Conservation (phyloP, 257 asterid species). For the Misopates orontium region DNA sequence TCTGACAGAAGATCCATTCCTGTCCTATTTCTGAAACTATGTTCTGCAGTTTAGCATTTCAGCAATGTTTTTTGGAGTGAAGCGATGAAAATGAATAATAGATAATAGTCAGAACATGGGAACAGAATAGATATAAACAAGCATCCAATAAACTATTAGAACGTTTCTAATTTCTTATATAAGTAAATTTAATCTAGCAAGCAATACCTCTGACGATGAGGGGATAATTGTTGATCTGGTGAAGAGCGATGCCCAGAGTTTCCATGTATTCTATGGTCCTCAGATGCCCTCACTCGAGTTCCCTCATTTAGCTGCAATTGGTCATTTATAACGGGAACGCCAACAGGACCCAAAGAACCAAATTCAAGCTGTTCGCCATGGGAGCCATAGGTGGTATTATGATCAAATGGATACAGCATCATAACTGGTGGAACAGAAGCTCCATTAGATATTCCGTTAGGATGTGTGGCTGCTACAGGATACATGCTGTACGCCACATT, state of each 20-base stretch:
- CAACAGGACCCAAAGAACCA: slow-evolving; percentile 74
- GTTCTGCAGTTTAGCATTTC: not conserved
- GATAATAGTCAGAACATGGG: not conserved
- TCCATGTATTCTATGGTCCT: slow-evolving; percentile 59
- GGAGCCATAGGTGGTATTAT: slow-evolving; percentile 29
- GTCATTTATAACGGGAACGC: slow-evolving; percentile 61
- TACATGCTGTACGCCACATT: slow-evolving; percentile 59
- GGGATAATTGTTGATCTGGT: slow-evolving; percentile 85
- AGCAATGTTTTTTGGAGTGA: not conserved
- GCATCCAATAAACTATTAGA: too few species aligned
- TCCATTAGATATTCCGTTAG: slow-evolving; percentile 64
- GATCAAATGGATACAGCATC: slow-evolving; percentile 78
- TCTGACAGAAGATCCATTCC: too few species aligned
- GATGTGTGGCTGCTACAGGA: slow-evolving; percentile 48
- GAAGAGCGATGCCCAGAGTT: slow-evolving; percentile 58
- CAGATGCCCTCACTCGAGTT: slow-evolving; percentile 42
- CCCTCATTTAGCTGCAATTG: slow-evolving; percentile 58
- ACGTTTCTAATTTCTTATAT: too few species aligned
- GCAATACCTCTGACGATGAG: slow-evolving; percentile 65
- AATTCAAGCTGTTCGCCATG: slow-evolving; percentile 85
- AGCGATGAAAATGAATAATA: not conserved
- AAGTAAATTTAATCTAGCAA: too few species aligned
- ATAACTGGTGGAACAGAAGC: slow-evolving; percentile 60
- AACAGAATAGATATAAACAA: too few species aligned
- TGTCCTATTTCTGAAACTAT: not conserved